Conservation (phyloP, 75 land plant genomes). For the Selaginella moellendorffii region DNA sequence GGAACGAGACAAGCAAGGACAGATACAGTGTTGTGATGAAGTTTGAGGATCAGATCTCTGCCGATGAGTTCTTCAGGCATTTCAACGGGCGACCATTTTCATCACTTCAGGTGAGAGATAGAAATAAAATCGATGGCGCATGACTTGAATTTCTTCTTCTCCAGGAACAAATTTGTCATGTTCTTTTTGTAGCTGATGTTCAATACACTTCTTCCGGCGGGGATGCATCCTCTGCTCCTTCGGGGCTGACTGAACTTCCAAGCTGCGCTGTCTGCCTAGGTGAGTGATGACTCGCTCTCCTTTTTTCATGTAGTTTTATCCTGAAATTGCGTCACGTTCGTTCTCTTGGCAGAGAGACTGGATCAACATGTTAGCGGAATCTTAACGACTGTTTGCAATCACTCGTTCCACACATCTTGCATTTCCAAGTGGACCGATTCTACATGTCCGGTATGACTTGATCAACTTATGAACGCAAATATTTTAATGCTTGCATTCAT, state of each 20-base stretch:
- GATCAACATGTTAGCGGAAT: slow-evolving; percentile 85
- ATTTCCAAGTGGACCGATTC: slow-evolving; percentile 99
- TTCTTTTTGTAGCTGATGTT: slow-evolving; percentile 61
- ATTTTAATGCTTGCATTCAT: neutral
- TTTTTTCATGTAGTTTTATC: too few species aligned
- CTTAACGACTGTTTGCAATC: slow-evolving; percentile 90
- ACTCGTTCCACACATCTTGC: slow-evolving; percentile 91
- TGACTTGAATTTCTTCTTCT: neutral
- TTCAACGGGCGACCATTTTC: slow-evolving; percentile 66
- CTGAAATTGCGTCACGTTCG: too few species aligned
- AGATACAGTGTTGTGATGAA: slow-evolving; percentile 67
- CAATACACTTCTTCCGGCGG: slow-evolving; percentile 69
- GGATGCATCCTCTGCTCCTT: slow-evolving; percentile 40
- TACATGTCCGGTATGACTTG: slow-evolving; percentile 81
- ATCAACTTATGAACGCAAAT: neutral
- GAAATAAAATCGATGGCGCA: neutral
- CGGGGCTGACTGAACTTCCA: slow-evolving; percentile 66
- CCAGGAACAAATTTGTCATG: slow-evolving; percentile 72
- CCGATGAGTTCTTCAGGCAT: slow-evolving; percentile 71
- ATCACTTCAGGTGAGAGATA: slow-evolving; percentile 63
- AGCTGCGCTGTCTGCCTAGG: slow-evolving; percentile 95
- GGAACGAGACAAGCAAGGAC: slow-evolving; percentile 76
- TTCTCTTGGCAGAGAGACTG: slow-evolving; percentile 53
- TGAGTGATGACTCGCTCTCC: slow-evolving; percentile 20
- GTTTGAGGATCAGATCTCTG: slow-evolving; percentile 52